Evolutionary conservation across 768 basidiomycete species (phyloP), one percentile per base, ranked within the genome.

Genomic region (Pleurotus djamor): DNA sequence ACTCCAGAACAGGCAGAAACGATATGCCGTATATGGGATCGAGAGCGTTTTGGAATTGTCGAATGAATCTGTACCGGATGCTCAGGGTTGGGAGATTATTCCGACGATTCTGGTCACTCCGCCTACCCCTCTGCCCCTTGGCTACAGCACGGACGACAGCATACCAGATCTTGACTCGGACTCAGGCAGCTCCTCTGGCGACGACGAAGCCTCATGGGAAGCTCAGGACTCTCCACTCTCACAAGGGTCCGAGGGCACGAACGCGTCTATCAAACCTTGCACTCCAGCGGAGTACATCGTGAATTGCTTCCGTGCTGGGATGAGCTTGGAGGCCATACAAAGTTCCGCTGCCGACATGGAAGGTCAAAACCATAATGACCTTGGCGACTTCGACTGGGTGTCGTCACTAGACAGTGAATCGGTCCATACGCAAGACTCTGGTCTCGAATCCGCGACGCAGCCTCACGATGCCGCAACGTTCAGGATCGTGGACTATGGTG

Each of bases 241-340:
- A 14, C 60, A 66, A 37, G 58, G 58, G 58, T 68, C 68, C 8
- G 71, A 69, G 57, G 62, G 21, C 21, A 28, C 21, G 21, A 28
- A 61, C 16, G 65, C 58, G 34, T 69, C 69, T 49, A 66, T 63
- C 51, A 65, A 61, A 37, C 64, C 67, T 17, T 48, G 68, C 54
- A 77, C 70, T n/a, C 71, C 78, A 28, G 76, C 79, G 12, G 76
- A 79, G 60, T 69, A 76, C 49, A 73, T 79, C 17, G 73, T 65
- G 21, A 61, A 64, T 54, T 70, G 69, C 9, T 79, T 76, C 60
- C 75, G 78, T 48, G 71, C 75, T 17, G 73, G 74, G 28, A 66
- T 75, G 60, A 64, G 69, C 17, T 47, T 70, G 5, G 64, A 67
- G 17, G 54, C 37, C 37, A 56, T 56, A 17, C 38, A 56, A 56